Percentiles rank a stretch among this genome's conserved stretches.
phyloP scores from a whole-genome alignment of 192 early-diverging fungal species.

The Diversispora epigaea region DNA sequence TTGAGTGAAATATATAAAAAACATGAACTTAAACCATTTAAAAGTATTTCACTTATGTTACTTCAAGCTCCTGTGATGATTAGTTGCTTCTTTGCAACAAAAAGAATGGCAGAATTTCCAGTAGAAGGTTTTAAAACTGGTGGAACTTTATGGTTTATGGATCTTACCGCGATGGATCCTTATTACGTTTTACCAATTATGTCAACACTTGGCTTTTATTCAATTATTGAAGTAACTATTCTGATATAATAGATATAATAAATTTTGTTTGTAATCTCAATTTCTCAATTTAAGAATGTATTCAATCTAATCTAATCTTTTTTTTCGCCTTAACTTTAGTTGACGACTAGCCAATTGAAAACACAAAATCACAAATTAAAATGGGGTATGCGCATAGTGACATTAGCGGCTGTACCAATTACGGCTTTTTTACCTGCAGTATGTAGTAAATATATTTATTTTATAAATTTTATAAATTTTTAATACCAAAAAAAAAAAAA shows the following conservation, averaged over 20 bases:
- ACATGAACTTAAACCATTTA: slow-evolving; percentile 63
- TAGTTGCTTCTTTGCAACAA: slow-evolving; percentile 78
- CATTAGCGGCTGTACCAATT: not conserved
- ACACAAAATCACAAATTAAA: not conserved
- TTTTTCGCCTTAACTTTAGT: not conserved
- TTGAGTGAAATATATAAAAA: slow-evolving; percentile 61
- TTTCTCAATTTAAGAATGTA: not conserved
- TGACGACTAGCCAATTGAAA: not conserved
- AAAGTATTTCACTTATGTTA: slow-evolving; percentile 59
- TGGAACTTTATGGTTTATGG: slow-evolving; percentile 81
- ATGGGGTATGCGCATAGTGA: not conserved
- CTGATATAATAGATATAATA: not conserved
- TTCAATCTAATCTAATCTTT: not conserved
- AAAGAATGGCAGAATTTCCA: slow-evolving; percentile 75
- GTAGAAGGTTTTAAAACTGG: slow-evolving; percentile 79
- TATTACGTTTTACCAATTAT: slow-evolving; percentile 78
- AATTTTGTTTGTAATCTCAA: not conserved
- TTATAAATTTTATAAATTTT: not conserved
- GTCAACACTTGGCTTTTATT: slow-evolving; percentile 67
- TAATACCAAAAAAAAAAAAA: not conserved
- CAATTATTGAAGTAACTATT: slow-evolving; percentile 61
- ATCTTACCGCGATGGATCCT: slow-evolving; percentile 81
- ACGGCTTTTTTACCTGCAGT: not conserved
- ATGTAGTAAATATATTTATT: not conserved
- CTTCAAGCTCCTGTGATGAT: slow-evolving; percentile 83